Evolutionary conservation across 768 basidiomycete species (phyloP).

Genomic region (Panaeolus papilionaceus): DNA sequence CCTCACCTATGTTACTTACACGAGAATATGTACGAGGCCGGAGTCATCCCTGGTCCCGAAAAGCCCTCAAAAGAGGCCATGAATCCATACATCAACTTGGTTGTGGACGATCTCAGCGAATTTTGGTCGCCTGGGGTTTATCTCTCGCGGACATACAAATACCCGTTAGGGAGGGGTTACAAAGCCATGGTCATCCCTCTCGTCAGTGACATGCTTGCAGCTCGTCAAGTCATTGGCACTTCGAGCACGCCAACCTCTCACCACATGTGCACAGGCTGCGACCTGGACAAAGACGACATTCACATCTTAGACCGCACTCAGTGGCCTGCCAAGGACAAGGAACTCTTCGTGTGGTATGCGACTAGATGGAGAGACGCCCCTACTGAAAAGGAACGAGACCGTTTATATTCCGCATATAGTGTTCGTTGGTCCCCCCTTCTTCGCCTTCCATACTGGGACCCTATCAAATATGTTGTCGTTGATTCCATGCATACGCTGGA

Average conservation of each 20-base stretch:
- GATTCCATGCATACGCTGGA: no score
- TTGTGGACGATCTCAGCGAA: constrained; percentile 7
- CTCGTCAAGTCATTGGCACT: constrained; percentile 32
- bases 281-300: constrained; percentile 27
- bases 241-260: constrained; percentile 19
- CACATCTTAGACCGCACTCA: constrained; percentile 21
- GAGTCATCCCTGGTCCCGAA: constrained; percentile 17
- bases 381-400: neutral
- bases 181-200: constrained; percentile 35
- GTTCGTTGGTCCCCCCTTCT: no score
- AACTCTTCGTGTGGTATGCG: neutral
- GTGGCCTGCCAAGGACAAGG: neutral
- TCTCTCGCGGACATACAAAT: neutral
- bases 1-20: neutral
- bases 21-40: constrained; percentile 16
- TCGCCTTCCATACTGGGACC: no score
- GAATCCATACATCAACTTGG: constrained; percentile 3
- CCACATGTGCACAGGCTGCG: constrained; percentile 29
- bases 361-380: neutral
- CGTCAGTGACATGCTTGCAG: constrained; percentile 40
- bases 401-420: neutral
- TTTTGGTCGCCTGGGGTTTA: constrained; percentile 14
- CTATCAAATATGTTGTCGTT: no score
- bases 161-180: constrained; percentile 12
- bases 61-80: constrained; percentile 14